Percentiles rank a stretch among this genome's conserved stretches.
Conservation (phyloP, 2,329 filamentous ascomycete species). For the Trichoderma koningii region DNA sequence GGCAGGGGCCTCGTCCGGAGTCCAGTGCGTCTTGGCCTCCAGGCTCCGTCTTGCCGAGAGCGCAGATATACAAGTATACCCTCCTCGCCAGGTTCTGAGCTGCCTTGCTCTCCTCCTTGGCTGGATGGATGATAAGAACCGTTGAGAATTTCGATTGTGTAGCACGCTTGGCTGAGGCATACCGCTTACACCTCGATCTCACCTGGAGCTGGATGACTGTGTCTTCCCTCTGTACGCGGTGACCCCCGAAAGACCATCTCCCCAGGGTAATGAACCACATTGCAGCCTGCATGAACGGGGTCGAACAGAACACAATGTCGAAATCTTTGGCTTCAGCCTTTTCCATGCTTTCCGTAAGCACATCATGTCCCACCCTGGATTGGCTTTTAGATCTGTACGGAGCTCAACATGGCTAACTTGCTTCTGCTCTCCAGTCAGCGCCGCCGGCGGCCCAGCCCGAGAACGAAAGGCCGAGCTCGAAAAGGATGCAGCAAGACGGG, state of each 20-base stretch:
- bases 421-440: constrained; percentile 30
- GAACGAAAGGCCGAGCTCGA: constrained; percentile 54
- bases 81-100: constrained; percentile 16
- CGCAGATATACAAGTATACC: constrained; percentile 27
- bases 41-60: constrained; percentile 19
- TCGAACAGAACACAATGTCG: constrained; percentile 54
- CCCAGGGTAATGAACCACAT: constrained; percentile 60
- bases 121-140: constrained; percentile 5
- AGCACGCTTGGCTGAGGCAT: constrained; percentile 11
- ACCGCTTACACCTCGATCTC: not conserved
- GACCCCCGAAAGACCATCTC: not conserved
- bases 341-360: constrained; percentile 49
- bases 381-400: no score
- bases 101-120: constrained; percentile 6
- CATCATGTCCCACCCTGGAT: not conserved
- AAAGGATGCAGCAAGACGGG: constrained; percentile 60
- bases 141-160: constrained; percentile 6
- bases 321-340: constrained; percentile 51
- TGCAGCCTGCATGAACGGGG: constrained; percentile 58
- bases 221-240: constrained; percentile 17
- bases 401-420: not conserved
- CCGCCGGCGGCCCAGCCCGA: constrained; percentile 35
- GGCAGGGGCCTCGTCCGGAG: constrained; percentile 17
- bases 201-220: constrained; percentile 21
- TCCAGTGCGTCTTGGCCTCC: constrained; percentile 14